A percentile compares a stretch with the other conserved stretches of the same genome.
Conservation (phyloP, 129 eudicot genomes). For the Kitagawia praeruptora region DNA sequence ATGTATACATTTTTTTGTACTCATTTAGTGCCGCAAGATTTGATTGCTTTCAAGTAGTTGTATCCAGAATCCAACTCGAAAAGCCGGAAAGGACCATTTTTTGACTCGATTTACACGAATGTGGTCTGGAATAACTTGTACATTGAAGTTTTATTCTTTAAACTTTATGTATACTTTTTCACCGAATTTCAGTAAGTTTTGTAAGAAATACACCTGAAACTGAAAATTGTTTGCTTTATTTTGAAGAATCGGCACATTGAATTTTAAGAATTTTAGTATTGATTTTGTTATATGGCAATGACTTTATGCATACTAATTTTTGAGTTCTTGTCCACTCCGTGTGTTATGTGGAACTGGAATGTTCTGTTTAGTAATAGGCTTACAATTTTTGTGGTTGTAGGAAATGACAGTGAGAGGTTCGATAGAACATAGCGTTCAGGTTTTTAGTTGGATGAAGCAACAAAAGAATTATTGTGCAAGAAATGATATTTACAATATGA, state of each 20-base stretch:
- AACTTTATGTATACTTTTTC: not conserved
- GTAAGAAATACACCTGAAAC: not conserved
- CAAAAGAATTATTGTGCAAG: conserved; percentile 88
- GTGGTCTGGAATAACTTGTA: not conserved
- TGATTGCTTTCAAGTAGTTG: not conserved
- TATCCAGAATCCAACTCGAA: not conserved
- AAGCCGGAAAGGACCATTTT: not conserved
- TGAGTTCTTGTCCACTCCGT: too few species aligned
- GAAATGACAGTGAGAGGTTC: conserved; percentile 75
- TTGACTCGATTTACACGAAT: not conserved
- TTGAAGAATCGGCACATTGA: too few species aligned
- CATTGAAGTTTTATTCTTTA: not conserved
- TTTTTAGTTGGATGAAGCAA: conserved; percentile 92
- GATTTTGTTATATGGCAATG: too few species aligned
- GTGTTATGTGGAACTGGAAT: too few species aligned
- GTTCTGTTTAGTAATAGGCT: too few species aligned
- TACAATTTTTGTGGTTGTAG: conserved; percentile 25
- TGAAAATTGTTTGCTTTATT: too few species aligned
- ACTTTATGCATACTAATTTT: too few species aligned
- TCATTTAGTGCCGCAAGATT: not conserved
- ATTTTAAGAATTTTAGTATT: too few species aligned
- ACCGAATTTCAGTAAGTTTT: not conserved
- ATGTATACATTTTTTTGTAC: too few species aligned
- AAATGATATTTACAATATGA: conserved; percentile 93
- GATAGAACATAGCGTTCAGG: conserved; percentile 66